phyloP scores from a whole-genome alignment of 2,329 filamentous ascomycete species.

The Trichoderma atroviride region DNA sequence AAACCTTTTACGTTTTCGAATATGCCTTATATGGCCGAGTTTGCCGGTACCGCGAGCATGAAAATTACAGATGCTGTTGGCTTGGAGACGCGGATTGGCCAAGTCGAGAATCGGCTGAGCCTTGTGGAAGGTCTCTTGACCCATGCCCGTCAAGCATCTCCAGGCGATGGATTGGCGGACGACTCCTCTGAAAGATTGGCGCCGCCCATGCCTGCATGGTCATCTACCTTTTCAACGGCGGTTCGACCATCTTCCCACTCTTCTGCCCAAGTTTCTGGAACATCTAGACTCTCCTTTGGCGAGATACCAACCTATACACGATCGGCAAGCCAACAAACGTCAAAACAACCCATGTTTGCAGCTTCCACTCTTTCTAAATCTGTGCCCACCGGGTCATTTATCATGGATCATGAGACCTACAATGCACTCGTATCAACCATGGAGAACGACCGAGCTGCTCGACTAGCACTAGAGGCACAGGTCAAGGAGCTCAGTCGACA shows the following conservation, averaged over 20 bases:
- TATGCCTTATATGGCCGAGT: slow-evolving; percentile 48
- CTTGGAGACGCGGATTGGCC: slow-evolving; percentile 55
- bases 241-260: slow-evolving; percentile 28
- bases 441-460: slow-evolving; percentile 58
- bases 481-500: slow-evolving; percentile 57
- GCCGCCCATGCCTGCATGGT: slow-evolving; percentile 31
- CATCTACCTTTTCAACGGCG: slow-evolving; percentile 25
- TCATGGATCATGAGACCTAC: slow-evolving; percentile 49
- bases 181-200: slow-evolving; percentile 35
- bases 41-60: slow-evolving; percentile 57
- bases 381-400: slow-evolving; percentile 37
- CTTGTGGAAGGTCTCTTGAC: slow-evolving; percentile 57
- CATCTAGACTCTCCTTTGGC: slow-evolving; percentile 49
- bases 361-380: slow-evolving; percentile 39
- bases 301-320: slow-evolving; percentile 51
- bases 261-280: slow-evolving; percentile 46
- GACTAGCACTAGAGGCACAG: slow-evolving; percentile 58
- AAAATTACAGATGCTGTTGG: slow-evolving; percentile 60
- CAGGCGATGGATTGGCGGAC: slow-evolving; percentile 43
- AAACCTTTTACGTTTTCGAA: slow-evolving; percentile 60
- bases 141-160: slow-evolving; percentile 52
- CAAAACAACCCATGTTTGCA: slow-evolving; percentile 5
- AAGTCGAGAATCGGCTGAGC: slow-evolving; percentile 55
- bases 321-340: slow-evolving; percentile 15
- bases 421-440: slow-evolving; percentile 55